A percentile compares a stretch with the other conserved stretches of the same genome.
Evolutionary conservation across 106 monocot genomes (phyloP).

Genomic region (Ottelia alismoides): DNA sequence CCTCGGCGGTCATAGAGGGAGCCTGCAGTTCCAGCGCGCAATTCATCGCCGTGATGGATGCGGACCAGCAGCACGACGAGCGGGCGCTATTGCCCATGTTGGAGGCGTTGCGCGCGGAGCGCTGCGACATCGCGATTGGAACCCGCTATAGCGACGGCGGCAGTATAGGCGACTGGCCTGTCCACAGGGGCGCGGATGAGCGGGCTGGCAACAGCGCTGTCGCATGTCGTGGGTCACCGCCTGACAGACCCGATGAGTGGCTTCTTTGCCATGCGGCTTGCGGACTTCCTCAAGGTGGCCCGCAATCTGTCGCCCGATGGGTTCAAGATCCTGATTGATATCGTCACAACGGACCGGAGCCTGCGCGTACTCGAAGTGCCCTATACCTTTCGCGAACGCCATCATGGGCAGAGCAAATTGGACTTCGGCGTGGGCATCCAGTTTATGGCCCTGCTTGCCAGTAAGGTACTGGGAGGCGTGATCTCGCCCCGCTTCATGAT

Average conservation of each 20-base stretch:
- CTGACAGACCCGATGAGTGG: neutral
- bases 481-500: neutral
- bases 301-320: neutral
- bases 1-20: neutral
- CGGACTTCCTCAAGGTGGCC: neutral
- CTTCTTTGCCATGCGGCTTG: neutral
- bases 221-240: neutral
- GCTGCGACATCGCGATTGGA: neutral
- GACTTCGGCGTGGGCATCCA: neutral
- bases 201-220: neutral
- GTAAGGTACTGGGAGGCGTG: neutral
- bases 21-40: neutral
- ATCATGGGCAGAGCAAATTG: neutral
- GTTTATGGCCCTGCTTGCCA: neutral
- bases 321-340: neutral
- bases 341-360: neutral
- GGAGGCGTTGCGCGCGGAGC: neutral
- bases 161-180: neutral
- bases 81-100: neutral
- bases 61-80: neutral
- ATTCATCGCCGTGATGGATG: neutral
- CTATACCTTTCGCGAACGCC: neutral
- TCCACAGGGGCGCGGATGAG: no score
- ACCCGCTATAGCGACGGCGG: neutral
- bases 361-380: neutral